A percentile compares a stretch with the other conserved stretches of the same genome.
Conservation (phyloP, 441 rosid species). For the Gossypium schwendimanii region DNA sequence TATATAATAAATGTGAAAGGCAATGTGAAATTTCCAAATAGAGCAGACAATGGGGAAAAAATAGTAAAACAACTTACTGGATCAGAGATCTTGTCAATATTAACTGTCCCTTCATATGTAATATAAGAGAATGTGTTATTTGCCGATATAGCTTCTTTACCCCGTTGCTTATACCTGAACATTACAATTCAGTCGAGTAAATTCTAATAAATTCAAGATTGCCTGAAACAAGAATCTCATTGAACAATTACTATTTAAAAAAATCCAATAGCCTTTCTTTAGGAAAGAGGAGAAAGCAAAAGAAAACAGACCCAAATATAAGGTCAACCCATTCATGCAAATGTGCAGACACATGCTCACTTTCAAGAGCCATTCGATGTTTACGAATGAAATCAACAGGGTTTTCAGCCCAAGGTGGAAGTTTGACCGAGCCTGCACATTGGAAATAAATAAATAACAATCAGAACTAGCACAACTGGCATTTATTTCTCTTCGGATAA, state of each 20-base stretch:
- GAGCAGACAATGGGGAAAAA: constrained; percentile 5
- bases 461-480: constrained; percentile 2
- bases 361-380: constrained; percentile 92
- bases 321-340: constrained; percentile 99
- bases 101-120: constrained; percentile 95
- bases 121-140: constrained; percentile 92
- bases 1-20: constrained; percentile 19
- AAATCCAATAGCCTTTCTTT: constrained; percentile 7
- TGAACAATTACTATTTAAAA: background rate
- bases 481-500: constrained; percentile 15
- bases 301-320: constrained; percentile 71
- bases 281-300: constrained; percentile 9
- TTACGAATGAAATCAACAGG: constrained; percentile 92
- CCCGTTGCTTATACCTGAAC: constrained; percentile 91
- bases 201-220: background rate
- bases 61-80: constrained; percentile 49
- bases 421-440: constrained; percentile 74
- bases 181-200: constrained; percentile 24
- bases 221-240: background rate
- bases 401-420: constrained; percentile 95
- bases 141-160: constrained; percentile 93
- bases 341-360: constrained; percentile 90
- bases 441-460: constrained; percentile 16
- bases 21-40: constrained; percentile 17
- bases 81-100: constrained; percentile 82